These are phyloP conservation scores for Paraphoma chrysanthemicola DNA, from an alignment of 2,329 filamentous ascomycete species.

Conservation along the genomic window DNA sequence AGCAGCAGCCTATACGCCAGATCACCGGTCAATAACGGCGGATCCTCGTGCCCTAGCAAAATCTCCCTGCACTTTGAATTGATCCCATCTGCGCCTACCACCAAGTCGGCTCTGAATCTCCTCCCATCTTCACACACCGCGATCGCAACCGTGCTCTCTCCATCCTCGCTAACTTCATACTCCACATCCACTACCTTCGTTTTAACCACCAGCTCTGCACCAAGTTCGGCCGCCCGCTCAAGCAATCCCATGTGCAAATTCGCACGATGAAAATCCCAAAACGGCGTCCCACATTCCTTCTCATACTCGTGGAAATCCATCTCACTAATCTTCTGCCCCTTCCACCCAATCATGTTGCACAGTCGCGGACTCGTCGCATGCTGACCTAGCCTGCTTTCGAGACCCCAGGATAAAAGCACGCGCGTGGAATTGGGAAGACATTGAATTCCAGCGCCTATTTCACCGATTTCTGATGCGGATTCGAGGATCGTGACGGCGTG, in stretches of 20 bases:
- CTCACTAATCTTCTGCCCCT: constrained; percentile 56
- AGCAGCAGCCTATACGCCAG: constrained; percentile 59
- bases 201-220: constrained; percentile 54
- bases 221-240: constrained; percentile 56
- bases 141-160: constrained; percentile 43
- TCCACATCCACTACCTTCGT: constrained; percentile 54
- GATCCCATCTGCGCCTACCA: constrained; percentile 59
- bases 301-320: constrained; percentile 57
- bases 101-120: constrained; percentile 50
- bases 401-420: constrained; percentile 58
- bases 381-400: constrained; percentile 52
- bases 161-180: constrained; percentile 21
- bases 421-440: constrained; percentile 57
- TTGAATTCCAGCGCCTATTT: constrained; percentile 61
- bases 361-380: constrained; percentile 51
- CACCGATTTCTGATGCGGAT: constrained; percentile 54
- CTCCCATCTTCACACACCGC: constrained; percentile 50
- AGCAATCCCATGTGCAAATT: constrained; percentile 59
- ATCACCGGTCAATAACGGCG: constrained; percentile 59
- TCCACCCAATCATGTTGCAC: constrained; percentile 62
- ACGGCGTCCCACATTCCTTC: constrained; percentile 50
- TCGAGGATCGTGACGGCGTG: constrained; percentile 60
- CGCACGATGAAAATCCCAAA: constrained; percentile 64
- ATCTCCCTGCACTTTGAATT: constrained; percentile 54
- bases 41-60: constrained; percentile 54